Evolutionary conservation across 2,329 filamentous ascomycete species (phyloP).

Genomic region (Sporothrix schenckii): DNA sequence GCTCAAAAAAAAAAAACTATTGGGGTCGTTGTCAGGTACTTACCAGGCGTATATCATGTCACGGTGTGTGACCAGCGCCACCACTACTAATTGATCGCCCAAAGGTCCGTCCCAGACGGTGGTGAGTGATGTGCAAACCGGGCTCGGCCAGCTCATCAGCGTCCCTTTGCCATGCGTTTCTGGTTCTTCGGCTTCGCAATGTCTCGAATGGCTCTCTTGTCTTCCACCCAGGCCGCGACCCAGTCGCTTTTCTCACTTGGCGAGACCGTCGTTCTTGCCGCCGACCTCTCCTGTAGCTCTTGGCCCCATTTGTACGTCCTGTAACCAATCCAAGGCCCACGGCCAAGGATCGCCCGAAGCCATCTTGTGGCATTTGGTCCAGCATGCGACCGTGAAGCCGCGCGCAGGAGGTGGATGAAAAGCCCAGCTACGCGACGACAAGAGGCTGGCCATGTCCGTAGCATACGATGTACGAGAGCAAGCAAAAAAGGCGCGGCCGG

Average conservation of each 20-base stretch:
- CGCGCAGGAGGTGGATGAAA: constrained; percentile 8
- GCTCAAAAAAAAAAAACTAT: no score
- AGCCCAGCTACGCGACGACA: constrained; percentile 5
- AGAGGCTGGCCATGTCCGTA: constrained; percentile 16
- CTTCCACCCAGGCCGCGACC: neutral
- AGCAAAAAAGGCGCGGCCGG: constrained; percentile 4
- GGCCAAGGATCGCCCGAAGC: constrained; percentile 14
- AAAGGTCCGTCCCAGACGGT: neutral
- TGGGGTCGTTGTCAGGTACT: no score
- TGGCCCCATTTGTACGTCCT: constrained; percentile 18
- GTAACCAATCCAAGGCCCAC: constrained; percentile 6
- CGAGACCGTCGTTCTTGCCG: constrained; percentile 18
- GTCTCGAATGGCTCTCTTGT: neutral
- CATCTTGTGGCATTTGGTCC: constrained; percentile 23
- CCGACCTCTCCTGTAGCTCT: constrained; percentile 14
- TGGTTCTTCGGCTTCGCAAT: neutral
- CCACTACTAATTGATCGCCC: constrained; percentile 24
- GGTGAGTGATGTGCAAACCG: neutral
- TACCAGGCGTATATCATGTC: neutral
- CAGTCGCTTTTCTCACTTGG: neutral
- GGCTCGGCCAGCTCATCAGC: neutral
- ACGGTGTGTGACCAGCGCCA: constrained; percentile 18
- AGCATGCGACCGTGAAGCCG: neutral
- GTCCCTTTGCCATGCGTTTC: constrained; percentile 13
- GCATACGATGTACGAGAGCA: constrained; percentile 20